Conservation (phyloP, 2,329 filamentous ascomycete genomes). For the Diaporthe helianthi region DNA sequence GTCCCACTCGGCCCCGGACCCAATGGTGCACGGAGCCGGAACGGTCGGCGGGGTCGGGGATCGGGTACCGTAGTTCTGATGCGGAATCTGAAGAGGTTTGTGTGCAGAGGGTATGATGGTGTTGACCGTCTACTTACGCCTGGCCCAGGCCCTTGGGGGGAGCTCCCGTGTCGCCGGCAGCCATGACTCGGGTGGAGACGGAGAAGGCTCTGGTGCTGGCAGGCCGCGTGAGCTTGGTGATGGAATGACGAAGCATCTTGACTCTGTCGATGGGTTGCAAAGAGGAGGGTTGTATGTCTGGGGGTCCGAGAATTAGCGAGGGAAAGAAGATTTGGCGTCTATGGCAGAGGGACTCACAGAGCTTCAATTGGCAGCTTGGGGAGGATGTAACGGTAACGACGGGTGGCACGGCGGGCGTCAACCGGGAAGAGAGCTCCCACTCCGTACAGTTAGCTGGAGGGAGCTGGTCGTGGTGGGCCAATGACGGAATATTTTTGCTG, state of each 20-base stretch:
- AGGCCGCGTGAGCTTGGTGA: constrained; percentile 61
- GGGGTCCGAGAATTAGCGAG: background rate
- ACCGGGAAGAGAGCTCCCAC: constrained; percentile 19
- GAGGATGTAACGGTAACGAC: constrained; percentile 15
- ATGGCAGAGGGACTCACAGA: constrained; percentile 26
- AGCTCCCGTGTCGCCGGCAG: constrained; percentile 73
- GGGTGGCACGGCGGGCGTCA: constrained; percentile 1
- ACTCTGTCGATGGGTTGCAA: constrained; percentile 23
- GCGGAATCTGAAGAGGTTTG: background rate
- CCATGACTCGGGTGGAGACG: constrained; percentile 68
- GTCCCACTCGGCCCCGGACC: constrained; percentile 8
- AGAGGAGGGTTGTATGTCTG: constrained; percentile 14
- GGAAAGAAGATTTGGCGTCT: background rate
- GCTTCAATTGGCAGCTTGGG: constrained; percentile 34
- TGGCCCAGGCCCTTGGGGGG: constrained; percentile 60
- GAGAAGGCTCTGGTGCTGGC: constrained; percentile 66
- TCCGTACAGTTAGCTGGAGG: background rate
- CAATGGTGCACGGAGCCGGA: background rate
- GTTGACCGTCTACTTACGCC: constrained; percentile 52
- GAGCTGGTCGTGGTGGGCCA: constrained; percentile 19
- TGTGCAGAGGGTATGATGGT: background rate
- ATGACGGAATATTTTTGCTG: constrained; percentile 34
- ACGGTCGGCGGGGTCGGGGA: background rate
- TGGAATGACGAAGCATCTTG: constrained; percentile 73
- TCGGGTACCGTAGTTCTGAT: background rate